Conservation (phyloP, 2,329 filamentous ascomycete species). For the Emergomyces africanus region DNA sequence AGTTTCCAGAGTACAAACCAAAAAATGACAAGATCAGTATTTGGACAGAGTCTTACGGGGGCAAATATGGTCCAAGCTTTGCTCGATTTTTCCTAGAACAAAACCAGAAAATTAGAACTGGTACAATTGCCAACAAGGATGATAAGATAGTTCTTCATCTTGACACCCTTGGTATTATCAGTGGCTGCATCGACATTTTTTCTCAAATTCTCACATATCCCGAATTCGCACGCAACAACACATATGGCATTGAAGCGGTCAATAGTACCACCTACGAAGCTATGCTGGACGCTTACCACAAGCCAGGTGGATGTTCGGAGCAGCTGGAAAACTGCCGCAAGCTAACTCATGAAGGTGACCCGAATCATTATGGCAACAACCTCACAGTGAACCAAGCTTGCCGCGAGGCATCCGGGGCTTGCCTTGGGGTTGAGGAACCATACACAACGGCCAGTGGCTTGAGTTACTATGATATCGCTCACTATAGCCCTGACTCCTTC, state of each 20-base stretch:
- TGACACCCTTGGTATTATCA: constrained; percentile 37
- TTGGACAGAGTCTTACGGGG: constrained; percentile 35
- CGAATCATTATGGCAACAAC: constrained; percentile 34
- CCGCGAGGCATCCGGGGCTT: constrained; percentile 32
- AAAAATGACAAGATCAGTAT: constrained; percentile 34
- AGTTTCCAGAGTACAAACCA: constrained; percentile 44
- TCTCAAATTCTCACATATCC: constrained; percentile 38
- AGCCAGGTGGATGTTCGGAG: constrained; percentile 40
- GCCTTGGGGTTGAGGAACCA: constrained; percentile 29
- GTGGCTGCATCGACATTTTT: constrained; percentile 55
- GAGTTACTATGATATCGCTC: constrained; percentile 46
- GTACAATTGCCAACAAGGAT: constrained; percentile 23
- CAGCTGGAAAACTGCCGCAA: constrained; percentile 40
- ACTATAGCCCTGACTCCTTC: constrained; percentile 38
- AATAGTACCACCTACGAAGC: constrained; percentile 5
- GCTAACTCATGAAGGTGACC: constrained; percentile 36
- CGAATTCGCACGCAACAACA: constrained; percentile 30
- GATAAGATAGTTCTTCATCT: constrained; percentile 16
- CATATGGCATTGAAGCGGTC: constrained; percentile 50
- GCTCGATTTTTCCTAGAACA: constrained; percentile 28
- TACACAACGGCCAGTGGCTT: constrained; percentile 31
- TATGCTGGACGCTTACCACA: constrained; percentile 23
- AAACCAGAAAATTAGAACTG: constrained; percentile 25
- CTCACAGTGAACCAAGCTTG: constrained; percentile 35
- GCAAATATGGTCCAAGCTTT: constrained; percentile 30